Base-by-base conservation (phyloP, 371 early-diverging fungal genomes). In the Lichtheimia ramosa region DNA sequence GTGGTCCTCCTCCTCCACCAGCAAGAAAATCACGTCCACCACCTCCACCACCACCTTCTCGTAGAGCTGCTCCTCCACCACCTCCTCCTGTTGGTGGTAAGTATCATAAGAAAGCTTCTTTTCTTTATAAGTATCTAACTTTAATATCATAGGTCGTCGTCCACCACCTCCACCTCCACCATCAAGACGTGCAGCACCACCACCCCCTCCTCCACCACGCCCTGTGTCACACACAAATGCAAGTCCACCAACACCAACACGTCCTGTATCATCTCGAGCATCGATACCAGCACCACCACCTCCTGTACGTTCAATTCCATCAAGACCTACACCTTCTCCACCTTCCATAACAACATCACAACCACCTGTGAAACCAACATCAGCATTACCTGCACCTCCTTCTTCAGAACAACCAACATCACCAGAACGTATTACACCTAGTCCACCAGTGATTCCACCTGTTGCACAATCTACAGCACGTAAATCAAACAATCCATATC, bases 111-210 rank as follows among this genome's bases (percentile, higher is more conserved):
- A 3, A 3, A 34, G 4, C 24, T 34, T 48, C 28, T 43, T 24
- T 39, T 21, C 16, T 0, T 21, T 50, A n/a, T n/a, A n/a, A n/a
- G n/a, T 23, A 25, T 15, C 24, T 15, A 50, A n/a, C n/a, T 21
- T 34, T 10, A 40, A 42, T 5, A 48, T 43, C 18, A 34, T 51
- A 73, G 74, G 75, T 40, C 74, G 75, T 28, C 69, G 74, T 0
- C 77, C 80, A 23, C 77, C 77, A 15, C 81, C 81, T 6, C 77
- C 75, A 21, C 60, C 65, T 13, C 65, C 66, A n/a, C 63, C 64
- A 34, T 25, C 51, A 18, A 57, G 59, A 23, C 55, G 59, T 16
- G 41, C 20, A 4, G 43, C 59, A 20, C 60, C 56, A 15, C 51
- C 66, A 4, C 59, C 61, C 15, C 60, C 73, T 3, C 61, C 65